Evolutionary conservation across 1,284 basidiomycete species (phyloP).

Genomic region (Amylostereum areolatum): DNA sequence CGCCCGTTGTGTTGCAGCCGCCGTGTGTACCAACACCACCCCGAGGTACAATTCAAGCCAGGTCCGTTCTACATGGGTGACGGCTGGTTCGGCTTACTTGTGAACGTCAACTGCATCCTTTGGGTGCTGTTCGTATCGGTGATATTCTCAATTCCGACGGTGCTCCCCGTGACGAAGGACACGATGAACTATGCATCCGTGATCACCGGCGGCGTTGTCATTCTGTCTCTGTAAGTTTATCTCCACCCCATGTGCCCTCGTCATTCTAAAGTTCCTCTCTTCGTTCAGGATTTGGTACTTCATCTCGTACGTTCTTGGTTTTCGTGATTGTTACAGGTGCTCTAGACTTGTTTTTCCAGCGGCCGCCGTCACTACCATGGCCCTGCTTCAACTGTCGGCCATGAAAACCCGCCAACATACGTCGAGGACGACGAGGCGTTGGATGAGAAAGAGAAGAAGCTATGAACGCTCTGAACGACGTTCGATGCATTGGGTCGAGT

Average conservation of each 20-base stretch:
- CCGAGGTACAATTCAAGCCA: conserved; percentile 80
- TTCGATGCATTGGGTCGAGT: too few species aligned
- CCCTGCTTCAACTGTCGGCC: conserved; percentile 8
- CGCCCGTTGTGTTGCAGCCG: conserved; percentile 28
- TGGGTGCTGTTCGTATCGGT: conserved; percentile 70
- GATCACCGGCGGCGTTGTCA: conserved; percentile 31
- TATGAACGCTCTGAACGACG: too few species aligned
- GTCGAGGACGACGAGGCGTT: neutral
- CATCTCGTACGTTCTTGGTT: conserved; percentile 8
- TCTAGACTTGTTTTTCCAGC: conserved; percentile 3
- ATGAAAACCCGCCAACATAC: neutral
- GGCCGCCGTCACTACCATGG: conserved; percentile 16
- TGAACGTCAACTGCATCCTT: conserved; percentile 61
- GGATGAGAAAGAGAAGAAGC: neutral
- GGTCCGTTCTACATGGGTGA: conserved; percentile 87
- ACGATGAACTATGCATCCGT: conserved; percentile 79
- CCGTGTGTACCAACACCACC: conserved; percentile 70
- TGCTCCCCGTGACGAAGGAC: conserved; percentile 57
- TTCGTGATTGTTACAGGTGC: neutral
- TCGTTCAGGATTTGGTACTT: conserved; percentile 14
- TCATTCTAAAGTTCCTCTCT: neutral
- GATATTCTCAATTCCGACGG: conserved; percentile 69
- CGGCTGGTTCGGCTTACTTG: conserved; percentile 57
- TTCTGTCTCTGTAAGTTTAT: conserved; percentile 21
- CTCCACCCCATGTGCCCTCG: neutral